A percentile compares a stretch with the other conserved stretches of the same genome.
Evolutionary conservation across 495 filamentous ascomycete genomes (phyloP).

Genomic region (Aspergillus homomorphus): DNA sequence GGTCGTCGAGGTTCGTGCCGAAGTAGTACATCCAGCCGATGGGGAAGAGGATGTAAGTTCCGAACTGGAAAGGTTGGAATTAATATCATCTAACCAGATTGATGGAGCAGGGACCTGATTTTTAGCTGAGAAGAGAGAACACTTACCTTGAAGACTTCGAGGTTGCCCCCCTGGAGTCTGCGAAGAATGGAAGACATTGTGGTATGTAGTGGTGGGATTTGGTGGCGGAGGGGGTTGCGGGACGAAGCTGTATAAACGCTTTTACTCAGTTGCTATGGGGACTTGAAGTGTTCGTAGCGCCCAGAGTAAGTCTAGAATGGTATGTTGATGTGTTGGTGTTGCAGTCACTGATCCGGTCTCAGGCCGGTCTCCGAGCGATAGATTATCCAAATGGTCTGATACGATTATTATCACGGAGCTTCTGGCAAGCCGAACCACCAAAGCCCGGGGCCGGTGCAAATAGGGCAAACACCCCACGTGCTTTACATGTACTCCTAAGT

Average conservation of each 20-base stretch:
- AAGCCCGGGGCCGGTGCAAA: conserved; percentile 11
- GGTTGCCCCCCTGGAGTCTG: conserved; percentile 70
- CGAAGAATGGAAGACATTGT: conserved; percentile 42
- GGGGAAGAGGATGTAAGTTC: conserved; percentile 97
- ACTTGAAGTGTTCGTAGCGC: too few species aligned
- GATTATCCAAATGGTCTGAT: conserved; percentile 14
- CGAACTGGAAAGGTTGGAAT: conserved; percentile 69
- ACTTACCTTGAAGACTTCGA: conserved; percentile 96
- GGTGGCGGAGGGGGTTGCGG: conserved; percentile 1
- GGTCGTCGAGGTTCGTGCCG: conserved; percentile 92
- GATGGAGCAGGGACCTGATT: too few species aligned
- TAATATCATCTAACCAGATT: too few species aligned
- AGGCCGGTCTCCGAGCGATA: conserved; percentile 15
- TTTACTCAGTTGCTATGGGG: not conserved
- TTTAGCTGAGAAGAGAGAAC: too few species aligned
- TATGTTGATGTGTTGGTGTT: not conserved
- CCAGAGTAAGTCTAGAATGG: too few species aligned
- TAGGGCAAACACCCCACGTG: conserved; percentile 23
- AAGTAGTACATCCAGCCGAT: conserved; percentile 99
- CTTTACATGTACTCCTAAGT: too few species aligned
- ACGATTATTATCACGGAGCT: conserved; percentile 18
- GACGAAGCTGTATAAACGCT: not conserved
- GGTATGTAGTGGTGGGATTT: conserved; percentile 6
- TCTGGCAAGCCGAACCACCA: conserved; percentile 10
- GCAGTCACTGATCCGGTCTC: not conserved